Percentiles rank a stretch among this genome's conserved stretches.
phyloP scores from a whole-genome alignment of 2,329 filamentous ascomycete genomes.

The Beauveria pseudobassiana region DNA sequence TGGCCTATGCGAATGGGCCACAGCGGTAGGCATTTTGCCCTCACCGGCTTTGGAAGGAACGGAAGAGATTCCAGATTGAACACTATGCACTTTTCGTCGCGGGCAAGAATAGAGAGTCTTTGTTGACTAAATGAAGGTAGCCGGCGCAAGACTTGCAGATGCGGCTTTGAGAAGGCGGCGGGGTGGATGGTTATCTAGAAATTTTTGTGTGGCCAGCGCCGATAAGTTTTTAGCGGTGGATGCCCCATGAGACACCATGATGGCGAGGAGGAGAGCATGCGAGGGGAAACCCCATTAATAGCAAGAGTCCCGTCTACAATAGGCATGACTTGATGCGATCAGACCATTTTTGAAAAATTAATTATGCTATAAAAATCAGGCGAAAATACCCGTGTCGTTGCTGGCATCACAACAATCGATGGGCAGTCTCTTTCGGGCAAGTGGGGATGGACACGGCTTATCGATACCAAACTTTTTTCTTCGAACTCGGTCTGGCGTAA shows the following conservation, averaged over 20 bases:
- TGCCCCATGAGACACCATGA: conserved; percentile 2
- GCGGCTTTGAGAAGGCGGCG: conserved; percentile 18
- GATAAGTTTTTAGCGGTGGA: conserved; percentile 12
- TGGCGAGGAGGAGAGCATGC: neutral
- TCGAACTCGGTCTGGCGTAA: neutral
- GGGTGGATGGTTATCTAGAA: conserved; percentile 26
- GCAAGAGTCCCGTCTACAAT: neutral
- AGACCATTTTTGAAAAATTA: no score
- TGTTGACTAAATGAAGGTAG: neutral
- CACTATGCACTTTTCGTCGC: neutral
- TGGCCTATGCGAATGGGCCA: conserved; percentile 78
- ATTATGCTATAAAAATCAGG: no score
- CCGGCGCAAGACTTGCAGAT: conserved; percentile 23
- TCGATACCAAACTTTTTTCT: conserved; percentile 10
- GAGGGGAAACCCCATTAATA: no score
- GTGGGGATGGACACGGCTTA: neutral
- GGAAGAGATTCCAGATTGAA: conserved; percentile 63
- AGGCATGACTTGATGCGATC: neutral
- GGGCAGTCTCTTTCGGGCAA: conserved; percentile 3
- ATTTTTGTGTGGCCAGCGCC: conserved; percentile 12
- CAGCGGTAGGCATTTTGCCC: conserved; percentile 66
- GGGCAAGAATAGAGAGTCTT: neutral
- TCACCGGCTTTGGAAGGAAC: conserved; percentile 78
- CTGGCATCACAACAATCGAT: no score
- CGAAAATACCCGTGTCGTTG: no score